Conservation (phyloP, 225 moss, liverwort and hornwort species). For the Sphagnum contortum region DNA sequence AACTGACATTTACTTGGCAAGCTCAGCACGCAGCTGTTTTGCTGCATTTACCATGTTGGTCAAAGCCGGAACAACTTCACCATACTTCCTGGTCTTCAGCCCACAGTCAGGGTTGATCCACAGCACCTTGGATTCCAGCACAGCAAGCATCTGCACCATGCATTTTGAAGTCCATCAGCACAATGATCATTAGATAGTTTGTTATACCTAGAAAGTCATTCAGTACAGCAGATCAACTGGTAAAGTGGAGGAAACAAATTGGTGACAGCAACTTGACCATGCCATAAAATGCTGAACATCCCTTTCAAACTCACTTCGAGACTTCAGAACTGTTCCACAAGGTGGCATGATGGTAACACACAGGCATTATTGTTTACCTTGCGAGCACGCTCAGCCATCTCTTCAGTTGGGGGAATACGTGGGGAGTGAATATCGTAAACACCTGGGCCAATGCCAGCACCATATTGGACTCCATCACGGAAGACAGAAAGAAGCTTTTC, state of each 20-base stretch:
- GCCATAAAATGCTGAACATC: too few species aligned
- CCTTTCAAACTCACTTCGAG: too few species aligned
- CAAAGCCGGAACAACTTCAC: constrained; percentile 47
- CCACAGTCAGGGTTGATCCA: constrained; percentile 95
- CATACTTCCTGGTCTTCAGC: constrained; percentile 59
- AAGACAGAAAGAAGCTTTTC: constrained; percentile 89
- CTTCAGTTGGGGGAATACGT: constrained; percentile 72
- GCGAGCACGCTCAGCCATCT: constrained; percentile 53
- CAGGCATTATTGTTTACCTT: constrained; percentile 26
- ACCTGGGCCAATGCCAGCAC: constrained; percentile 83
- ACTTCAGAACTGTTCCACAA: too few species aligned
- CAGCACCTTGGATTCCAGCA: constrained; percentile 59
- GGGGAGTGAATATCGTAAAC: constrained; percentile 95
- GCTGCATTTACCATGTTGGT: constrained; percentile 61
- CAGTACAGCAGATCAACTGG: too few species aligned
- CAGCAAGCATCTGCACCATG: constrained; percentile 27
- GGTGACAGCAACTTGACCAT: too few species aligned
- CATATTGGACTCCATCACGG: constrained; percentile 67
- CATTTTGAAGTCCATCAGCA: too few species aligned
- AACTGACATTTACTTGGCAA: constrained; percentile 12
- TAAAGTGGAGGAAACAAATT: too few species aligned
- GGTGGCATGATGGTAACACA: too few species aligned
- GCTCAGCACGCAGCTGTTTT: constrained; percentile 66
- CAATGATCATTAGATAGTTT: too few species aligned
- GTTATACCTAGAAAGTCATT: too few species aligned